Conservation (phyloP, 805 yeast genomes). For the Debaryomyces prosopidis region DNA sequence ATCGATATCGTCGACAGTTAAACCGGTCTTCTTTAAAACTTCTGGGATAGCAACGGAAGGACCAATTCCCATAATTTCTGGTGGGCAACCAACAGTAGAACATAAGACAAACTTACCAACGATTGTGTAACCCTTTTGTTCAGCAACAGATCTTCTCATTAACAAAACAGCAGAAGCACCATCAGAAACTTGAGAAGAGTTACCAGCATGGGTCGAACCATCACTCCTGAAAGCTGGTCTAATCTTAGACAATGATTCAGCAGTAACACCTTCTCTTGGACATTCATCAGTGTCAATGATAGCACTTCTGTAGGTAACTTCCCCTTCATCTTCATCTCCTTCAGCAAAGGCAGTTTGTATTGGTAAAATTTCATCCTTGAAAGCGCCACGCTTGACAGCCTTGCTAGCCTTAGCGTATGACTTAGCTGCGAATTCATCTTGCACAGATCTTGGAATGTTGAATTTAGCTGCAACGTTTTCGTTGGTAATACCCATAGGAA, state of each 20-base stretch:
- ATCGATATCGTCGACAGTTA: conserved; percentile 64
- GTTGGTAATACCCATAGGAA: conserved; percentile 96
- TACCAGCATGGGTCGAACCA: conserved; percentile 93
- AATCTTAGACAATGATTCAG: conserved; percentile 69
- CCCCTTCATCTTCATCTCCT: conserved; percentile 56
- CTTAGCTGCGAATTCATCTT: conserved; percentile 86
- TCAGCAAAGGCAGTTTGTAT: conserved; percentile 59
- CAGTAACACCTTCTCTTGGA: conserved; percentile 83
- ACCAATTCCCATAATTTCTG: conserved; percentile 97
- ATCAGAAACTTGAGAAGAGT: conserved; percentile 93
- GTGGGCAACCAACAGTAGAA: conserved; percentile 89
- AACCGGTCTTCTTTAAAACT: conserved; percentile 61
- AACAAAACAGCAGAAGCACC: conserved; percentile 92
- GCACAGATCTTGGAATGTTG: conserved; percentile 63
- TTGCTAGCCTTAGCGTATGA: conserved; percentile 83
- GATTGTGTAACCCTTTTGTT: conserved; percentile 66
- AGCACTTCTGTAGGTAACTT: conserved; percentile 41
- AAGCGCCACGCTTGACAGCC: conserved; percentile 71
- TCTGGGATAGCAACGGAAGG: conserved; percentile 95
- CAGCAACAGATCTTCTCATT: conserved; percentile 84
- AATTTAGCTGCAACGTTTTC: conserved; percentile 82
- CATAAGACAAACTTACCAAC: conserved; percentile 80
- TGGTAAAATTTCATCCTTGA: conserved; percentile 88
- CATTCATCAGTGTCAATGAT: conserved; percentile 79
- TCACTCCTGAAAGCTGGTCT: conserved; percentile 84